Conservation (phyloP, 108 stramenopile species). For the Seminavis robusta region DNA sequence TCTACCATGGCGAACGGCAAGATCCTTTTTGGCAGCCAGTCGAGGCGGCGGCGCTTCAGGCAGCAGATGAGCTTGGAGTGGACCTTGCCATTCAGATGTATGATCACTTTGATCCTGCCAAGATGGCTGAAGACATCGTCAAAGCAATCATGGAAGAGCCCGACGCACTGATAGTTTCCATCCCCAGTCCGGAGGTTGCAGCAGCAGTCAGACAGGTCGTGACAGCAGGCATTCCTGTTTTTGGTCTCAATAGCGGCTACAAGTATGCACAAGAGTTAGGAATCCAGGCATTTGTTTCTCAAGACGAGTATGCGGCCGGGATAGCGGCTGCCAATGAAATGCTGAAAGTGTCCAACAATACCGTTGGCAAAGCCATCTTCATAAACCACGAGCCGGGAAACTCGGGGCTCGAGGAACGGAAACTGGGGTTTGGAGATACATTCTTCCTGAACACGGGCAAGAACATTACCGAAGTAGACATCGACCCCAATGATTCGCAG, state of each 20-base stretch:
- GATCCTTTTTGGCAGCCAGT: too few species aligned
- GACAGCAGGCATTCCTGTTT: slow-evolving; percentile 7
- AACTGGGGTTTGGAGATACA: background rate
- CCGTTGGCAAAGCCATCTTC: background rate
- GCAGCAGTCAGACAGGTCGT: slow-evolving; percentile 1
- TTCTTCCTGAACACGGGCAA: too few species aligned
- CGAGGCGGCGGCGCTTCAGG: too few species aligned
- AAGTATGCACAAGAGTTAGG: slow-evolving; percentile 2
- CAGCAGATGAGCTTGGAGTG: too few species aligned
- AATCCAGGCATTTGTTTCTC: background rate
- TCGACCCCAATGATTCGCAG: too few species aligned
- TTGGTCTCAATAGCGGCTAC: slow-evolving; percentile 12
- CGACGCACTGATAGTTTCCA: slow-evolving; percentile 21
- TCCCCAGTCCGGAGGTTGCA: slow-evolving; percentile 7
- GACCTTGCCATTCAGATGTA: too few species aligned
- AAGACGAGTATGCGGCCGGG: slow-evolving; percentile 3
- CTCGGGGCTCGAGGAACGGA: slow-evolving; percentile 1
- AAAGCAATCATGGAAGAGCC: too few species aligned
- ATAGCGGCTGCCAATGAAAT: slow-evolving; percentile 1
- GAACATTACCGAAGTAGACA: too few species aligned
- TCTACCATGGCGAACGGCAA: too few species aligned
- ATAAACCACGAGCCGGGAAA: slow-evolving; percentile 7
- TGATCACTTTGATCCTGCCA: too few species aligned
- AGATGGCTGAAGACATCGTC: too few species aligned
- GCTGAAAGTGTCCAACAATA: background rate